Base-by-base conservation (phyloP, 1,284 basidiomycete genomes). In the Blastosporella zonata region DNA sequence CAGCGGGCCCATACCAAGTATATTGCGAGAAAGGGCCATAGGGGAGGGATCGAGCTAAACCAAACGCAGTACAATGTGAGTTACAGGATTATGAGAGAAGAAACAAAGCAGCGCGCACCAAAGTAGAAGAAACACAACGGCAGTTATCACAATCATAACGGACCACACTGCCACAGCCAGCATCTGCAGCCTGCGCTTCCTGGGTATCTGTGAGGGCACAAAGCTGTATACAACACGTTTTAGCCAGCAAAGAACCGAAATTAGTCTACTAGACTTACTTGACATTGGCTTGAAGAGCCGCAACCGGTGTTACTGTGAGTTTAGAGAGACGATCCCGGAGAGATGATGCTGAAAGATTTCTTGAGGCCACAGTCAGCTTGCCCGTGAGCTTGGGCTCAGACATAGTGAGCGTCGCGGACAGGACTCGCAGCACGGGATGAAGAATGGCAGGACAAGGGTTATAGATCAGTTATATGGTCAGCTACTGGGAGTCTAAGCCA, bases 111-210 rank as follows among this genome's bases (percentile, higher is more conserved):
- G 12, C 1, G 70, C 88, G 62, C 61, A 96, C 92, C 90, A 87
- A 29, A 92, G 72, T 17, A 90, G 65, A 44, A 96, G 75, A 71
- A 93, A 97, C 37, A 82, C 40, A 55, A 81, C 79, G 12, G 85
- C 66, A 43, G 78, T 79, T 53, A 89, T 74, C 2, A 90, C 81
- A 43, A 97, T 82, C 61, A 87, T 73, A 9, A 88, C 78, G 12
- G 90, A 90, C 93, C 92, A 97, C 44, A 86, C 61, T 9, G 94
- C 87, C 34, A 99, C 95, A 0, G 81, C 87, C 46, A 91, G 73
- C 49, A 88, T 95, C 71, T 96, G 92, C 47, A 95, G 66, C 58
- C 93, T 77, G 53, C 93, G 77, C 63, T 82, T 83, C 49, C 81
- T 74, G n/a, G 90, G 90, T 55, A 93, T 82, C 60, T 77, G 76